Base-by-base conservation (phyloP, 148 eudicot species). In the Rhododendron griersonianum region DNA sequence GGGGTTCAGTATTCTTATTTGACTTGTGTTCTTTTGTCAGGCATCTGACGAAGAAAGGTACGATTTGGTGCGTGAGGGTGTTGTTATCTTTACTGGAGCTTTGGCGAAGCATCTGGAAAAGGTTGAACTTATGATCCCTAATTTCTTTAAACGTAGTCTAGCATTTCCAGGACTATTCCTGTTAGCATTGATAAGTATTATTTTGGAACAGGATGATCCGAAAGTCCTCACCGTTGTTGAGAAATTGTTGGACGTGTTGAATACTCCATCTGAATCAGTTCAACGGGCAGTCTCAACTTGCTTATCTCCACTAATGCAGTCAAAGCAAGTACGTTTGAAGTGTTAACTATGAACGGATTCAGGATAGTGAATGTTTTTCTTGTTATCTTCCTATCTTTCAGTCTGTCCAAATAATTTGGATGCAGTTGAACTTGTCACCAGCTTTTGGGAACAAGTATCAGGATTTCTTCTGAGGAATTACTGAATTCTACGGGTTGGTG, bases 191-290 rank as follows among this genome's bases (percentile, higher is more conserved):
- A 79, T 71, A 39, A 3, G 44, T 51, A 35, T 86, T 30, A 11
- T 71, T 87, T 75, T 85, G 57, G 82, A 63, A 87, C 94, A 97
- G 99, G 98, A 91, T 88, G 99, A 97, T 85, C 98, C 99, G 2
- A 97, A 95, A 87, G 98, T 97, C 78, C 98, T 93, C 87, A 89
- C 93, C 47, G 99, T 97, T 85, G 95, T 97, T 41, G 99, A 95
- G 85, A 97, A 94, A 89, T 87, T 97, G 86, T 90, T 97, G 89
- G 99, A 95, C 69, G 99, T 97, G 85, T 84, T 97, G 87, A 95
- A 97, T 82, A 97, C 99, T 84, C 99, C 99, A 30, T 97, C 99
- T 67, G 99, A 97, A 94, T 93, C 99, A 85, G 99, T 97, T 71
- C 99, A 97, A 85, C 92, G 98, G 84, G 99, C 99, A 83, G 99